Evolutionary conservation across 768 basidiomycete species (phyloP).

Genomic region (Leccinum subgranulosum): DNA sequence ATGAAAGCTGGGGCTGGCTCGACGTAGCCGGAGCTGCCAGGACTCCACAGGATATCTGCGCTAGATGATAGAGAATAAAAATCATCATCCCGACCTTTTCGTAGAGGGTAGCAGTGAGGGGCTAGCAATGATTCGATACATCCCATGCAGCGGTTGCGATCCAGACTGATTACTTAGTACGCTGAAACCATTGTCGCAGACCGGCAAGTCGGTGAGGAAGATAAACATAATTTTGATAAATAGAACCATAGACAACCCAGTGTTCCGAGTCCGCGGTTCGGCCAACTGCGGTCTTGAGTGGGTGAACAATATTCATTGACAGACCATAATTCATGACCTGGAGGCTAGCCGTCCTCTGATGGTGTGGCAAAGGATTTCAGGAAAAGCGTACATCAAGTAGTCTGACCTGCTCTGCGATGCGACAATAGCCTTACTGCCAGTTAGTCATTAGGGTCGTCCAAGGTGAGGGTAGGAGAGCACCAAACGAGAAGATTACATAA

Average conservation of each 20-base stretch:
- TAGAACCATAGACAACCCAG: neutral
- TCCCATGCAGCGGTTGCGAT: slow-evolving; percentile 1
- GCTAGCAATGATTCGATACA: neutral
- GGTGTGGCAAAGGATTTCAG: neutral
- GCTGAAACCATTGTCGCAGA: slow-evolving; percentile 6
- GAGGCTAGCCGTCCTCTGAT: neutral
- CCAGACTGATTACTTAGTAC: neutral
- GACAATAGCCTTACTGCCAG: too few relatives aligned
- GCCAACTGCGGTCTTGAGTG: neutral
- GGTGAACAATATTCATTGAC: neutral
- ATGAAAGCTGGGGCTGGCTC: neutral
- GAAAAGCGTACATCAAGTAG: neutral
- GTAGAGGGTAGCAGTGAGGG: neutral
- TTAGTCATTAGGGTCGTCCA: neutral
- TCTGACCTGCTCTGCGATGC: neutral
- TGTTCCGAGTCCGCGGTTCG: neutral
- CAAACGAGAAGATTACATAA: slow-evolving; percentile 14
- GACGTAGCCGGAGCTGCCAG: slow-evolving; percentile 13
- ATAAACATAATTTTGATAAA: neutral
- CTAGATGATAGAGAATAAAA: slow-evolving; percentile 4
- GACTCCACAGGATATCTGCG: slow-evolving; percentile 13
- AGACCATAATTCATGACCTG: neutral
- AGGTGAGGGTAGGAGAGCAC: neutral
- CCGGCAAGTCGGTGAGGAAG: neutral
- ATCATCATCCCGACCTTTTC: slow-evolving; percentile 6